These are phyloP conservation scores for Penicillium rolfsii DNA, from an alignment of 2,329 filamentous ascomycete species.

Conservation along the genomic window DNA sequence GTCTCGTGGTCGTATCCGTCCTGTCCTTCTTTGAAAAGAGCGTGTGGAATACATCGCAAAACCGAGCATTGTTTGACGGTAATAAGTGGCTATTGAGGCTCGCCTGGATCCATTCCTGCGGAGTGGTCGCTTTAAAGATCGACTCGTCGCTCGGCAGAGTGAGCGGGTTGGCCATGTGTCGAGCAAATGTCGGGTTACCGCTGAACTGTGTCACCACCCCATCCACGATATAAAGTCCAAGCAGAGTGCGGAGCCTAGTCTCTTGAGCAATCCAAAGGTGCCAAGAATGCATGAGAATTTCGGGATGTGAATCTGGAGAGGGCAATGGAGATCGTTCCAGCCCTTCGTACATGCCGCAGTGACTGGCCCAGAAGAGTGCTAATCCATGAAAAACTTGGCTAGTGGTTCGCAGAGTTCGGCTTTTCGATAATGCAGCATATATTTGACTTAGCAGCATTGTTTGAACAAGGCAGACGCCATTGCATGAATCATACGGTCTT, in stretches of 20 bases:
- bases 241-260: slow-evolving; percentile 19
- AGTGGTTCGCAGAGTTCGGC: slow-evolving; percentile 37
- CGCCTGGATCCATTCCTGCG: slow-evolving; percentile 8
- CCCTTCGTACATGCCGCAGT: slow-evolving; percentile 36
- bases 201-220: slow-evolving; percentile 19
- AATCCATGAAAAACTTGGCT: slow-evolving; percentile 42
- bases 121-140: slow-evolving; percentile 2
- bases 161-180: slow-evolving; percentile 14
- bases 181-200: slow-evolving; percentile 13
- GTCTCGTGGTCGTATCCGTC: background rate
- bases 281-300: slow-evolving; percentile 3
- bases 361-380: slow-evolving; percentile 41
- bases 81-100: slow-evolving; percentile 4
- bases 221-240: slow-evolving; percentile 23
- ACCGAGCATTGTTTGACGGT: background rate
- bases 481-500: slow-evolving; percentile 23
- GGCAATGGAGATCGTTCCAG: slow-evolving; percentile 2
- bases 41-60: slow-evolving; percentile 1
- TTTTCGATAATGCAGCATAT: slow-evolving; percentile 41
- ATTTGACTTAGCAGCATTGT: slow-evolving; percentile 39
- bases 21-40: background rate
- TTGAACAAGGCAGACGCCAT: slow-evolving; percentile 39
- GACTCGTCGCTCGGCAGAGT: slow-evolving; percentile 9
- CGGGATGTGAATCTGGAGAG: background rate
- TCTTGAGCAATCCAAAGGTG: slow-evolving; percentile 19